Base-by-base conservation (phyloP, 257 asterid genomes). In the Nicotiana benthamiana region DNA sequence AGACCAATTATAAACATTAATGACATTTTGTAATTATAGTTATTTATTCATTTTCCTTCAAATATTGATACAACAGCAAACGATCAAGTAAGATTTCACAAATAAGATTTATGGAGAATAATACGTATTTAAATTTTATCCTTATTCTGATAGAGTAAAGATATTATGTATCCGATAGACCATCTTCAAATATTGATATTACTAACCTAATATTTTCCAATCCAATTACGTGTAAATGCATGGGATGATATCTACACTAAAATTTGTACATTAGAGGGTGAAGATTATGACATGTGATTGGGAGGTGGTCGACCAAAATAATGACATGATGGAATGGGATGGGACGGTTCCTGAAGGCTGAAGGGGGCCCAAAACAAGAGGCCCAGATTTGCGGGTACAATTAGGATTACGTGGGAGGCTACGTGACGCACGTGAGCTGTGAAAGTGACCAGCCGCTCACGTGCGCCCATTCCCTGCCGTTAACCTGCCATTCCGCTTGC, bases 391-490 rank as follows among this genome's bases (percentile, higher is more conserved):
- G 16, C 16, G 16, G 10, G 16, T 4, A 15, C 22, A 46, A 26
- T 24, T 62, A 16, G 26, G 43, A 7, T 74, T 32, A 46, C 76
- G 62, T 80, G 80, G 79, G 70, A 13, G 72, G 60, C 80, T 83
- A 62, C 54, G 76, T 63, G 67, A 48, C 77, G 84, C 89, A 84
- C 88, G 93, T 86, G 91, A 87, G 82, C 85, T 66, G 87, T 67
- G 88, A 81, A 83, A 68, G 77, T 75, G 67, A 46, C 53, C 26
- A 80, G 83, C 86, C 80, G 64, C 86, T 84, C 90, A 87, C 88
- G 93, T 87, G 93, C 88, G 85, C 89, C 93, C 92, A 89, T 87
- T 83, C 89, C 95, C 87, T 88, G 91, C 87, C 85, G 89, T 86
- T 81, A 80, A 83, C 82, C 81, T 79, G 84, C 88, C 87, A 81